Base-by-base conservation (phyloP, 345 rosid genomes). In the Ricinus communis region DNA sequence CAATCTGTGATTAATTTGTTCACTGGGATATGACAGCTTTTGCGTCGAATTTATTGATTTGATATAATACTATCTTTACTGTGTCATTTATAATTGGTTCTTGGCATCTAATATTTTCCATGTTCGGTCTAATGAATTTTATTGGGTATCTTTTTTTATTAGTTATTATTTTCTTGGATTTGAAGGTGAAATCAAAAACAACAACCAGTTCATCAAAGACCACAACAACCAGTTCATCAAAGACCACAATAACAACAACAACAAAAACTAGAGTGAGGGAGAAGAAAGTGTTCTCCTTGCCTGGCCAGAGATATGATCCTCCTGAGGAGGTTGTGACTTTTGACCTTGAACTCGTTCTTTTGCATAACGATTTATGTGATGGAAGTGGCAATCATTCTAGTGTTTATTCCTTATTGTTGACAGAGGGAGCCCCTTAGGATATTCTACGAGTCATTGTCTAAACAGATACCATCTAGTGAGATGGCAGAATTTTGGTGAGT, bases 391-490 rank as follows among this genome's bases (percentile, higher is more conserved):
- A 51, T 18, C 30, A 63, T 71, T 66, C 15, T 18, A 24, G 19
- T 70, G 25, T 58, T 62, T 14, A 40, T 65, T 49, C 31, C 54
- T 76, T 66, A 14, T 18, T 22, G 5, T 81, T 75, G 62, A 28
- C 87, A 94, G 99, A 92, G 99, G 66, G 98, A 94, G 43, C 97
- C 99, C 7, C 77, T 94, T 71, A 84, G 99, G 85, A 90, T 92
- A 82, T 92, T 92, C 72, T 92, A 95, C 19, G 97, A 92, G 83
- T 90, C 98, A 0, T 83, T 95, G 60, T 92, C 85, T 0, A 82
- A 87, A 70, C 99, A 92, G 78, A 89, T 85, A 69, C 97, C 99
- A 18, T 74, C 83, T 0, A 95, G 96, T 70, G 96, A 95, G 80
- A 92, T 95, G 97, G 97, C 97, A 49, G 97, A 89, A 81, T 89